These are phyloP conservation scores for Fusarium sp. DNA, from an alignment of 2,329 filamentous ascomycete genomes.

Conservation along the genomic window DNA sequence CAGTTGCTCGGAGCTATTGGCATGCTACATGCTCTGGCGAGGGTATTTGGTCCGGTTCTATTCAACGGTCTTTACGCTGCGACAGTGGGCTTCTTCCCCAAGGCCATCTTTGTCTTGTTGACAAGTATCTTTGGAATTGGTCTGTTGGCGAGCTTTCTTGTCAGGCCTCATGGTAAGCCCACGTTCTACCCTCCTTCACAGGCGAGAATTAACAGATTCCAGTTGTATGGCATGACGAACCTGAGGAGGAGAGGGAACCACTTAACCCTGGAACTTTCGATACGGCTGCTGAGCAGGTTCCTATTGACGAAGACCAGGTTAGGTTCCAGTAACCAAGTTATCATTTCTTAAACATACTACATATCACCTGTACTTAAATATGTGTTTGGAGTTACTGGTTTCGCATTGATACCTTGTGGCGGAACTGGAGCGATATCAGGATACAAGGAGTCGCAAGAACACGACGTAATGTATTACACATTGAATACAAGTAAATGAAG, in stretches of 20 bases:
- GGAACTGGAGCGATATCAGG: neutral
- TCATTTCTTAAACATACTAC: neutral
- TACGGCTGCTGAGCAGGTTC: conserved; percentile 23
- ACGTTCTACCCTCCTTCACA: neutral
- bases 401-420: neutral
- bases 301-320: conserved; percentile 43
- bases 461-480: conserved; percentile 17
- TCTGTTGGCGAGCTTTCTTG: conserved; percentile 71
- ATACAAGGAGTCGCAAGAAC: conserved; percentile 8
- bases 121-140: conserved; percentile 70
- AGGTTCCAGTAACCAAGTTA: conserved; percentile 34
- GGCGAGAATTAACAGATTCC: conserved; percentile 24
- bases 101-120: conserved; percentile 83
- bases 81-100: conserved; percentile 79
- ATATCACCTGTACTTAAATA: neutral
- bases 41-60: conserved; percentile 78
- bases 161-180: conserved; percentile 76
- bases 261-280: conserved; percentile 26
- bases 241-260: conserved; percentile 40
- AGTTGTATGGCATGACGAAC: conserved; percentile 49
- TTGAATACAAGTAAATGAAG: neutral
- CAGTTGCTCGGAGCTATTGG: conserved; percentile 89
- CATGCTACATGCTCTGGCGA: conserved; percentile 80
- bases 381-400: neutral
- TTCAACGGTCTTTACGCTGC: conserved; percentile 87